Evolutionary conservation across 192 early-diverging fungal species (phyloP), one percentile per base, ranked within the genome.

Genomic region (Coemansia sp.): DNA sequence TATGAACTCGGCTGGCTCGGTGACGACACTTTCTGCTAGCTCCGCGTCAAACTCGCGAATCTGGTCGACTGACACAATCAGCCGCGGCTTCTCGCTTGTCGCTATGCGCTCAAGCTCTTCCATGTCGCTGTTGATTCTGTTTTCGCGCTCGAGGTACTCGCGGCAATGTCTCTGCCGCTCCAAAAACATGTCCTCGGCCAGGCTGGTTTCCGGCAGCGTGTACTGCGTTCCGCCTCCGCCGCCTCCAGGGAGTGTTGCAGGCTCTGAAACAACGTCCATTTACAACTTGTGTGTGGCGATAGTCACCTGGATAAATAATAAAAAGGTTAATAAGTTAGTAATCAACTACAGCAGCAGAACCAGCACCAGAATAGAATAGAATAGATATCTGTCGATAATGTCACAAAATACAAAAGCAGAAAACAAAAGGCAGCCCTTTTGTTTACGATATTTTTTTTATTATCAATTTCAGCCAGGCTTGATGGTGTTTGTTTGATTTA

Each of bases 61-160:
- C 72, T 93, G 87, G 84, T 99, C 95, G 51, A 99, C 76, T 61
- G 92, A 95, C 63, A 98, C 88, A 18, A 99, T 85, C 30, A 98
- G 77, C 16, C 97, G 88, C 36, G 70, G 73, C 60, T 68, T 72
- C 24, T 69, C 73, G 51, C 52, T 24, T 5, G 2, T 35, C 9
- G 56, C 39, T 16, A 74, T 53, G 21, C 66, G 64, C 63, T 68
- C 65, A 6, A 83, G 68, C 72, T 67, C 71, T 21, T 55, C 65
- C 23, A 74, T 60, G 24, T 83, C 80, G n/a, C 68, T 24, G 52
- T 83, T 83, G 12, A 64, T 65, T 33, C 71, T 48, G 77, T 88
- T 88, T 49, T 85, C 83, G 44, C 83, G 75, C 64, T 73, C 71
- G 18, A 85, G 70, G 53, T 73, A 85, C 68, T 85, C 83, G 43